These are phyloP conservation scores for Saturnispora sanitii DNA, from an alignment of 805 yeast genomes.

Conservation along the genomic window DNA sequence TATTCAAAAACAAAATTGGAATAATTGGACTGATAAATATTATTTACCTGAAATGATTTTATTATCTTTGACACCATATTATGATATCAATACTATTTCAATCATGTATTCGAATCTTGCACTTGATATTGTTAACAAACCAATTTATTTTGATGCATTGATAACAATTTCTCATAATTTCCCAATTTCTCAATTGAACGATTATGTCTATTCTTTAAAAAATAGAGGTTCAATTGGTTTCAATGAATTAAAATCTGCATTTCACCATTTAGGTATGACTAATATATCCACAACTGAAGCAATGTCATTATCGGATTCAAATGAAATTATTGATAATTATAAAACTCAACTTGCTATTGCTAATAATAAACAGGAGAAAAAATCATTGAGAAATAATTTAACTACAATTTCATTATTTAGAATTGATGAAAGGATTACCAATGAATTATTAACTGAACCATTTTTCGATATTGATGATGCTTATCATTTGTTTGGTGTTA, in stretches of 20 bases:
- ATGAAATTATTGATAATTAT: conserved; percentile 22
- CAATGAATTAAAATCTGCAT: conserved; percentile 30
- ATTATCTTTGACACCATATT: conserved; percentile 40
- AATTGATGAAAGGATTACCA: conserved; percentile 27
- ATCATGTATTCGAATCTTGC: conserved; percentile 34
- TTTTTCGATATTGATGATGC: conserved; percentile 38
- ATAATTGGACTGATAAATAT: conserved; percentile 16
- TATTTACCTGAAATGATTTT: conserved; percentile 27
- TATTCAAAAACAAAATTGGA: conserved; percentile 20
- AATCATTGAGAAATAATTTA: conserved; percentile 31
- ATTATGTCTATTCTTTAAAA: conserved; percentile 34
- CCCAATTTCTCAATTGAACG: conserved; percentile 31
- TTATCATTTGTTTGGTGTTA: conserved; percentile 40
- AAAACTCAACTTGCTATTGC: conserved; percentile 19
- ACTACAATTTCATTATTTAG: conserved; percentile 31
- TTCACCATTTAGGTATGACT: conserved; percentile 22
- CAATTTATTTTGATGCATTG: conserved; percentile 51
- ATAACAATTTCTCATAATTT: conserved; percentile 35
- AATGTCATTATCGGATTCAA: conserved; percentile 18
- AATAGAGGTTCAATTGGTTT: conserved; percentile 46
- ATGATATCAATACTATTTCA: conserved; percentile 39
- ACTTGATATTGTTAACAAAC: conserved; percentile 36
- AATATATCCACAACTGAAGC: conserved; percentile 16
- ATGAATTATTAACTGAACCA: conserved; percentile 38
- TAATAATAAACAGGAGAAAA: conserved; percentile 17